Evolutionary conservation across 306 rosid species (phyloP).

Genomic region (Pyrus betulifolia): DNA sequence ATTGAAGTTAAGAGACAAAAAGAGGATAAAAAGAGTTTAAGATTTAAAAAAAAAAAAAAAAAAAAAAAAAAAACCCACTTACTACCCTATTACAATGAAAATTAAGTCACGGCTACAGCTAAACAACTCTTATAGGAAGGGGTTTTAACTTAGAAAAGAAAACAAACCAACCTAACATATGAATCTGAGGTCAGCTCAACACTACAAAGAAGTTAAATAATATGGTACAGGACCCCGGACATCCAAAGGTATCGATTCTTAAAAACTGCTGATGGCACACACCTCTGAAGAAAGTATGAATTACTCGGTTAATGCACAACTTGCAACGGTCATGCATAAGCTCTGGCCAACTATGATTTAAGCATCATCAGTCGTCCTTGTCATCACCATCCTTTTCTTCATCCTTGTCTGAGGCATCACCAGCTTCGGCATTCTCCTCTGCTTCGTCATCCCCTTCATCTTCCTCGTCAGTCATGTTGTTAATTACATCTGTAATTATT

Average conservation of each 20-base stretch:
- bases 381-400: slow-evolving; percentile 17
- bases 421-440: slow-evolving; percentile 42
- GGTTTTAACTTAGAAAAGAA: slow-evolving; percentile 10
- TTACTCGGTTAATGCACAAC: slow-evolving; percentile 20
- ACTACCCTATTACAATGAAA: slow-evolving; percentile 28
- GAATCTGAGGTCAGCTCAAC: slow-evolving; percentile 33
- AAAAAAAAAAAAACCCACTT: slow-evolving; percentile 5
- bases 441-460: slow-evolving; percentile 59
- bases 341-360: slow-evolving; percentile 10
- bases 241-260: slow-evolving; percentile 26
- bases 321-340: slow-evolving; percentile 24
- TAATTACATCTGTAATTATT: slow-evolving; percentile 92
- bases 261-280: slow-evolving; percentile 16
- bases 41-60: background rate
- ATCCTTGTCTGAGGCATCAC: slow-evolving; percentile 43
- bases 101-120: slow-evolving; percentile 22
- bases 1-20: background rate
- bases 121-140: slow-evolving; percentile 23
- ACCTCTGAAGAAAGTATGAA: slow-evolving; percentile 26
- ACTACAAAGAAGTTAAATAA: slow-evolving; percentile 42
- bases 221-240: slow-evolving; percentile 59
- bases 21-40: background rate
- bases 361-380: slow-evolving; percentile 15
- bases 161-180: slow-evolving; percentile 12
- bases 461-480: slow-evolving; percentile 93